Base-by-base conservation (phyloP, 805 yeast species). In the Yamadazyma endophytica region DNA sequence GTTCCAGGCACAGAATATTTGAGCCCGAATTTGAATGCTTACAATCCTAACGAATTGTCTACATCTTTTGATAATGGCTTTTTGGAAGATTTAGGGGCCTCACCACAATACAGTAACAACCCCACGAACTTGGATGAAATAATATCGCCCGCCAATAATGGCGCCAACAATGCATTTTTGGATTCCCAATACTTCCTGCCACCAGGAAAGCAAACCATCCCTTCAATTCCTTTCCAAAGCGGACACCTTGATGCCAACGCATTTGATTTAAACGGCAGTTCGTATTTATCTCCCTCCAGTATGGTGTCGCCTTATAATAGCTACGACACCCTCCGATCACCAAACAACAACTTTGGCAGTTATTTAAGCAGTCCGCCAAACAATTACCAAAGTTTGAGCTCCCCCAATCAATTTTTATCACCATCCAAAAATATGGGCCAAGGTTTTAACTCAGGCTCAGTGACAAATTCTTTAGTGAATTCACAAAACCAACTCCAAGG, bases 181-280 rank as follows among this genome's bases (percentile, higher is more conserved):
- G 56, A 58, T 22, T 52, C 68, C 5, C 67, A 61, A 36, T 65
- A 64, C 40, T 66, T 66, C 31, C 61, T 68, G 4, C 72, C 72
- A 3, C 54, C 58, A 8, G 47, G 51, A 9, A 48, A 52, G 21
- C 37, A 42, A 23, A 29, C 40, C n/a, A 14, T 32, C 24, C 31
- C 32, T 26, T 21, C 29, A 38, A 48, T 56, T 2, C 55, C 59
- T 11, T 46, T 31, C 13, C 38, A 34, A 29, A 28, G 21, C 14
- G n/a, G n/a, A n/a, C n/a, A n/a, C n/a, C n/a, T n/a, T n/a, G n/a
- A n/a, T n/a, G 32, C 47, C 8, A 42, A 34, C 33, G 39, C 42
- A 26, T 40, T 44, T 4, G 58, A 53, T 28, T 37, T 56, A 29
- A 44, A 44, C 23, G 24, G 50, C 1, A 60, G 58, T 6, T 47